Evolutionary conservation across 2,329 filamentous ascomycete species (phyloP).

Genomic region (Septoria linicola): DNA sequence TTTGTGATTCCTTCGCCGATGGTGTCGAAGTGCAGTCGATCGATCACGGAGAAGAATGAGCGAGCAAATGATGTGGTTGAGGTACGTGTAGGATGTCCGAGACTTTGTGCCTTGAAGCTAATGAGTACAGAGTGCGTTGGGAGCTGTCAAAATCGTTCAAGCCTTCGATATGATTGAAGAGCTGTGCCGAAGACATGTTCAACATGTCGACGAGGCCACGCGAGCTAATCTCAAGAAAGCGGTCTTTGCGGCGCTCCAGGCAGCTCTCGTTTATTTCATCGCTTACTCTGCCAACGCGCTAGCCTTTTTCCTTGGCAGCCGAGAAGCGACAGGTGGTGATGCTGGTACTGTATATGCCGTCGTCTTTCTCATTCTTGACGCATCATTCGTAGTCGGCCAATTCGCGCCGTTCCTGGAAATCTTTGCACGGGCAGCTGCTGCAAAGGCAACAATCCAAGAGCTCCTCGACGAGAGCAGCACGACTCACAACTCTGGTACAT

Average conservation of each 20-base stretch:
- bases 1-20: constrained; percentile 45
- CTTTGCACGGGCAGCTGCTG: constrained; percentile 54
- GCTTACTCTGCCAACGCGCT: constrained; percentile 48
- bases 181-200: constrained; percentile 41
- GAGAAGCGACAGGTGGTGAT: constrained; percentile 28
- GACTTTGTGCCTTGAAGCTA: background rate
- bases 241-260: constrained; percentile 43
- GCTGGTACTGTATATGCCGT: constrained; percentile 62
- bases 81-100: constrained; percentile 1
- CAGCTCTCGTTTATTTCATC: constrained; percentile 47
- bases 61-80: constrained; percentile 48
- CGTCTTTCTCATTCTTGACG: constrained; percentile 63
- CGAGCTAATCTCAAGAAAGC: constrained; percentile 44
- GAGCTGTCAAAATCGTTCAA: constrained; percentile 50
- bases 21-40: constrained; percentile 43
- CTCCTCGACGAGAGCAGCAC: constrained; percentile 39
- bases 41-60: constrained; percentile 41
- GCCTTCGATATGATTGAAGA: constrained; percentile 48
- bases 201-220: constrained; percentile 38
- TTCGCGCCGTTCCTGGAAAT: constrained; percentile 63
- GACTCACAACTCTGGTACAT: constrained; percentile 23
- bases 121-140: constrained; percentile 40
- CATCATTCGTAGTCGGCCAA: constrained; percentile 62
- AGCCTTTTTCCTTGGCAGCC: constrained; percentile 48
- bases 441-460: constrained; percentile 47